phyloP scores from a whole-genome alignment of 2,329 filamentous ascomycete genomes.

The Lachnellula hyalina region DNA sequence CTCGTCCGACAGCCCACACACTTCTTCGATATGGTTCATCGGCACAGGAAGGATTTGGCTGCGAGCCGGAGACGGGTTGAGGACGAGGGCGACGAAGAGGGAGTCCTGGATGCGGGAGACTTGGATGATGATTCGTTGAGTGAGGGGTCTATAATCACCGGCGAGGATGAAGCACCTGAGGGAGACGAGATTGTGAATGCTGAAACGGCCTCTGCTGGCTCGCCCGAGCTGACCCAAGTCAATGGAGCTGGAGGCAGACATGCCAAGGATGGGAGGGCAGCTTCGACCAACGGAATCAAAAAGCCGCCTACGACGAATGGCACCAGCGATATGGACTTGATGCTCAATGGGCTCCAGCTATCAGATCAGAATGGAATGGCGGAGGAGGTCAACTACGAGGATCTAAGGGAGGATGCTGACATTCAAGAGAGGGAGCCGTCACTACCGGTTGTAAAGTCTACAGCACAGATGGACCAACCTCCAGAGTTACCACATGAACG shows the following conservation, averaged over 20 bases:
- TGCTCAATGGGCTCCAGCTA: slow-evolving; percentile 45
- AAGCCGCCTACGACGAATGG: slow-evolving; percentile 37
- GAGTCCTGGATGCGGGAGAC: slow-evolving; percentile 48
- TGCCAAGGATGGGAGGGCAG: slow-evolving; percentile 26
- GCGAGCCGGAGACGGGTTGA: slow-evolving; percentile 63
- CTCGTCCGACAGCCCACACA: slow-evolving; percentile 26
- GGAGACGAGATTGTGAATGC: slow-evolving; percentile 62
- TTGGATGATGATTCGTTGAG: slow-evolving; percentile 61
- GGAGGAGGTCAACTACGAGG: slow-evolving; percentile 28
- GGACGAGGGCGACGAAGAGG: slow-evolving; percentile 67
- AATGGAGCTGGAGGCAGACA: slow-evolving; percentile 30
- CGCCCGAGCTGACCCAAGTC: slow-evolving; percentile 20
- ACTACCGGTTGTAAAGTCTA: slow-evolving; percentile 33
- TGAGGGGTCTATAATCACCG: slow-evolving; percentile 57
- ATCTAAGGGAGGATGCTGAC: slow-evolving; percentile 27
- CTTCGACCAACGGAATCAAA: slow-evolving; percentile 26
- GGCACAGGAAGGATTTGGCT: slow-evolving; percentile 60
- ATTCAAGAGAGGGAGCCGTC: slow-evolving; percentile 23
- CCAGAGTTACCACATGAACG: slow-evolving; percentile 61
- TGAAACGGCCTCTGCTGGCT: slow-evolving; percentile 49
- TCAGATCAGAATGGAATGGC: slow-evolving; percentile 21
- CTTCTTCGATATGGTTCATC: slow-evolving; percentile 41
- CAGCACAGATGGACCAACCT: slow-evolving; percentile 35
- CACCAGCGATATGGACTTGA: slow-evolving; percentile 48
- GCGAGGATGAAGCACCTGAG: slow-evolving; percentile 54